Base-by-base conservation (phyloP, 2,329 filamentous ascomycete genomes). In the Fonsecaea nubica region DNA sequence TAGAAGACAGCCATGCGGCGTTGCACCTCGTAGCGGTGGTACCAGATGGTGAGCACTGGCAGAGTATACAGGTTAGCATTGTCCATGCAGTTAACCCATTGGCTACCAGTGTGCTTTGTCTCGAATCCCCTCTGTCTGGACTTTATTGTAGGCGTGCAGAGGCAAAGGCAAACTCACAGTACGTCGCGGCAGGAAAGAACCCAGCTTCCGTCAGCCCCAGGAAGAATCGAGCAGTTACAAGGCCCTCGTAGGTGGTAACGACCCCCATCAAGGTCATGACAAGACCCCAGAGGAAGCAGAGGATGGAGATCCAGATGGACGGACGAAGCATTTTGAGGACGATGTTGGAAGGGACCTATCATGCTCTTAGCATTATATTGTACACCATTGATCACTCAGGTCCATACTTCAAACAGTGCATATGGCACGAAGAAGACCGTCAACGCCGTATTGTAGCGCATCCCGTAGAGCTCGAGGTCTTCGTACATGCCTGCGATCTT, bases 301-400 rank as follows among this genome's bases (percentile, higher is more conserved):
- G 83, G 66, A 75, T 78, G 3, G 84, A 80, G 21, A 86, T 81
- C 80, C 83, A 86, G 61, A 84, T 70, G 1, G 80, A 83, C 1
- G 84, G 86, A 2, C 83, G 80, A 50, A 83, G 71, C 12, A 74
- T 74, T 72, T 82, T 82, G 62, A 83, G 73, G 18, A 80, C 75
- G 42, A 82, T 68, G 65, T 82, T 82, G 69, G 75, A 78, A 33
- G 80, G 73, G 10, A 81, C 76, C 58, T 61, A 21, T 30, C 15
- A n/a, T 45, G 7, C 5, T 25, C 21, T 21, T 30, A 32, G 52
- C 4, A 32, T n/a, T 55, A 32, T 10, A 55, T 8, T 12, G 32
- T 10, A 13, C 1, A 8, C 7, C n/a, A 5, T 13, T 40, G 10
- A 15, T 35, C 9, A n/a, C 7, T 30, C 21, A 30, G 33, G 9